These are phyloP conservation scores for Termitomyces sp. DNA, from an alignment of 768 basidiomycete genomes.

Conservation along the genomic window DNA sequence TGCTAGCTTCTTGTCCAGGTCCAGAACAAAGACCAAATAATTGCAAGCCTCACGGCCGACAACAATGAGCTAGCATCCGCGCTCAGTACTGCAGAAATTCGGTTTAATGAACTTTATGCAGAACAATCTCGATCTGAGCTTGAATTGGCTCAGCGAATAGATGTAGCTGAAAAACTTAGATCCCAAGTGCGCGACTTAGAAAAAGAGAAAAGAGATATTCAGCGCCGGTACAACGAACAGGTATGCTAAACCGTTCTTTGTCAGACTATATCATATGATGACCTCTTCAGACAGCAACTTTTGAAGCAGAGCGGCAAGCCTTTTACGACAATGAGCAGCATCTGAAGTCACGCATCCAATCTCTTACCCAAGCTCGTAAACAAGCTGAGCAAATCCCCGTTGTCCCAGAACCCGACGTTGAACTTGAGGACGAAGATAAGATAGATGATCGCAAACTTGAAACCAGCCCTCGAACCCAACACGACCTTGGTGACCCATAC, in stretches of 20 bases:
- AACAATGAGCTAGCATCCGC: constrained; percentile 62
- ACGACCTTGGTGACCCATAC: constrained; percentile 59
- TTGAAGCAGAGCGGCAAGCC: constrained; percentile 88
- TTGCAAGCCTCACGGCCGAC: constrained; percentile 55
- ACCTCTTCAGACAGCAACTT: constrained; percentile 63
- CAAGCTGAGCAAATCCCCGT: constrained; percentile 36
- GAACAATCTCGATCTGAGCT: constrained; percentile 80
- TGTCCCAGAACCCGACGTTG: constrained; percentile 34
- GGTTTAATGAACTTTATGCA: constrained; percentile 72
- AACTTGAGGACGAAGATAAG: constrained; percentile 33
- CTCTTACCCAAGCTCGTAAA: constrained; percentile 63
- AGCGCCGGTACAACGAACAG: constrained; percentile 86
- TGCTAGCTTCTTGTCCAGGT: constrained; percentile 67
- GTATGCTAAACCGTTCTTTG: constrained; percentile 28
- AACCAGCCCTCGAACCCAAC: constrained; percentile 23
- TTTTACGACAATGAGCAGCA: constrained; percentile 94
- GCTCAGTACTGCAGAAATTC: constrained; percentile 63
- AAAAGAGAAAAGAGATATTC: constrained; percentile 80
- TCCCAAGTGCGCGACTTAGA: constrained; percentile 80
- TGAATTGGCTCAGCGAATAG: constrained; percentile 76
- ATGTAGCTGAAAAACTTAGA: constrained; percentile 79
- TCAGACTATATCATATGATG: constrained; percentile 7
- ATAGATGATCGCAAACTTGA: constrained; percentile 12
- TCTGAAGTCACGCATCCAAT: constrained; percentile 85
- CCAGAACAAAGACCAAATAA: constrained; percentile 74